Evolutionary conservation across 805 yeast species (phyloP), one percentile per base, ranked within the genome.

Genomic region (Maudiozyma barnettii): DNA sequence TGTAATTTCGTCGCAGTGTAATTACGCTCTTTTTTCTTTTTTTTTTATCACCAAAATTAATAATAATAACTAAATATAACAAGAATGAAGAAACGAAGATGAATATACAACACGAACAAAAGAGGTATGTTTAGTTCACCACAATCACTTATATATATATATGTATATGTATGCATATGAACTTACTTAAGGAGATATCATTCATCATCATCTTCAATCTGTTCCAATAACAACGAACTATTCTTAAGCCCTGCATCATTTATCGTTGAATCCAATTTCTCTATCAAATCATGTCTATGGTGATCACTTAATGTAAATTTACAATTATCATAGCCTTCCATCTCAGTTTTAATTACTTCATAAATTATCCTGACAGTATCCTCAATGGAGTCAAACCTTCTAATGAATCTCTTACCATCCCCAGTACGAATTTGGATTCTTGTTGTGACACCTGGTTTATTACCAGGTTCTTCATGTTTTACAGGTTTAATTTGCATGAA

Each of bases 381-480:
- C 3, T 67, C 62, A 10, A 75, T 57, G 3, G 54, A 51, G 8
- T 67, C 65, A 55, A 91, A 84, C 49, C 86, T 76, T 50, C 87
- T 82, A 10, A 91, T 82, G 12, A 82, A 67, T 49, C 97, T 73
- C 42, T 80, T 75, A n/a, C 98, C 97, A 57, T 82, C 87, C 16
- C 90, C 93, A 26, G 86, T 76, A 49, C 96, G 73, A n/a, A 93
- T 75, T 65, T 93, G 98, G 22, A 93, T 76, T 56, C 96, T 72
- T 0, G 96, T 86, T 0, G 80, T 71, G 7, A 71, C 65, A 0
- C 78, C 75, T 10, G 75, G 81, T 5, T 66, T 60, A 3, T 69
- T 60, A 1, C 75, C 63, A 0, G 96, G 95, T 57, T 89, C 96
- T 0, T 69, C 68, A 48, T 79, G 78, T 39, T 72, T 74, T 1